Conservation (phyloP, 805 yeast genomes). For the Cyberlindnera amylophila region DNA sequence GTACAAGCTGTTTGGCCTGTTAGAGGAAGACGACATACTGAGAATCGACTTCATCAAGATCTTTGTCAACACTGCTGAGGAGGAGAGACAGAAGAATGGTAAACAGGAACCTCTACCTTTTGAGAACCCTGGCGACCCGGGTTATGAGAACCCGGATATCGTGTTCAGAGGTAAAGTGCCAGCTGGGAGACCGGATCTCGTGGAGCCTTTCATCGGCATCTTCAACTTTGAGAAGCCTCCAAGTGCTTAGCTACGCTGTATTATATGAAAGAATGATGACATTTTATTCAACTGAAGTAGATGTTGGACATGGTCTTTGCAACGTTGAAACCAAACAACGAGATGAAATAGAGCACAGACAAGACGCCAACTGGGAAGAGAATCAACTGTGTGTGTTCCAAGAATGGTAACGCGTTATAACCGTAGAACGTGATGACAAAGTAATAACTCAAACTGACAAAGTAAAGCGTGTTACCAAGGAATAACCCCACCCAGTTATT, state of each 20-base stretch:
- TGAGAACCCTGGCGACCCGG: constrained; percentile 34
- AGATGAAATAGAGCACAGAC: constrained; percentile 53
- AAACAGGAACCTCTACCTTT: constrained; percentile 13
- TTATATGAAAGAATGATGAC: no score
- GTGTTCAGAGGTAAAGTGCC: constrained; percentile 51
- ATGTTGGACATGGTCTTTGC: constrained; percentile 56
- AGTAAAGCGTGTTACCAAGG: constrained; percentile 75
- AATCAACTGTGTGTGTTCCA: constrained; percentile 58
- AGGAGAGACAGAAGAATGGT: constrained; percentile 10
- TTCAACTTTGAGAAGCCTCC: constrained; percentile 42
- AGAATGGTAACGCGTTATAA: constrained; percentile 70
- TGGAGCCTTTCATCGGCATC: constrained; percentile 53
- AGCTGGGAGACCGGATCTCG: constrained; percentile 46
- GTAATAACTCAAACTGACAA: constrained; percentile 71
- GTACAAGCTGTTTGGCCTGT: constrained; percentile 45
- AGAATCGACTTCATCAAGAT: constrained; percentile 51
- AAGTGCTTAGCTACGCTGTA: not conserved
- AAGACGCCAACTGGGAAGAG: constrained; percentile 62
- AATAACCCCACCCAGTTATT: constrained; percentile 64
- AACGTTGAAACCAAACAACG: constrained; percentile 67
- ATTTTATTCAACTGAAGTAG: constrained; percentile 21
- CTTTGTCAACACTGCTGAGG: constrained; percentile 25
- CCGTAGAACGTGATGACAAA: constrained; percentile 82
- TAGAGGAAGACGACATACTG: constrained; percentile 42
- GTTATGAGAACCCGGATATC: constrained; percentile 42